phyloP scores from a whole-genome alignment of 2,329 filamentous ascomycete genomes.

The Trichoderma sp. region DNA sequence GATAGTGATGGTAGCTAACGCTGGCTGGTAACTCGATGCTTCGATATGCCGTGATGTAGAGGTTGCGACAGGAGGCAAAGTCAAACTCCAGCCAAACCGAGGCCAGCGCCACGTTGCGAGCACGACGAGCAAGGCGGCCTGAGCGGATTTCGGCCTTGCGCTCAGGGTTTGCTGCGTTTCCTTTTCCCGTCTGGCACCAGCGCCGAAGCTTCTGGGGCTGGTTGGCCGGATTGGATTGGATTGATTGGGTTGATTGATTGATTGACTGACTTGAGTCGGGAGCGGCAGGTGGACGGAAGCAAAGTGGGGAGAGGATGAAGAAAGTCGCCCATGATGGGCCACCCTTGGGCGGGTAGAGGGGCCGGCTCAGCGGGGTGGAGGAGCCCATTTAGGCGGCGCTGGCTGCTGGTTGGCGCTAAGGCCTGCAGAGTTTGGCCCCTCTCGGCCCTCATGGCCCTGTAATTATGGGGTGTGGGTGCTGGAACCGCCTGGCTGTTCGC shows the following conservation, averaged over 20 bases:
- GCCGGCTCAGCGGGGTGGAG: slow-evolving; percentile 18
- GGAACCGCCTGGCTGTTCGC: background rate
- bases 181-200: background rate
- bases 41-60: background rate
- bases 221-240: background rate
- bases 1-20: background rate
- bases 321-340: slow-evolving; percentile 6
- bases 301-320: slow-evolving; percentile 2
- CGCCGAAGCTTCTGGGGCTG: background rate
- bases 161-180: background rate
- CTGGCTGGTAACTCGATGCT: background rate
- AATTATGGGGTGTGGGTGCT: slow-evolving; percentile 20
- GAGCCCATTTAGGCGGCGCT: background rate
- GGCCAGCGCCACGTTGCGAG: background rate
- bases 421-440: background rate
- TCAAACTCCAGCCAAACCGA: background rate
- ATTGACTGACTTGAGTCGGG: background rate
- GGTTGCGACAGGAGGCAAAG: background rate
- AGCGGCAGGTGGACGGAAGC: background rate
- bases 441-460: slow-evolving; percentile 10
- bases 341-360: slow-evolving; percentile 11
- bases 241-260: background rate
- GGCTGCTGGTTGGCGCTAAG: slow-evolving; percentile 1
- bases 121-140: background rate
- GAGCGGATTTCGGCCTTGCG: background rate